These are phyloP conservation scores for Daedalea quercina DNA, from an alignment of 768 basidiomycete genomes.

Conservation along the genomic window DNA sequence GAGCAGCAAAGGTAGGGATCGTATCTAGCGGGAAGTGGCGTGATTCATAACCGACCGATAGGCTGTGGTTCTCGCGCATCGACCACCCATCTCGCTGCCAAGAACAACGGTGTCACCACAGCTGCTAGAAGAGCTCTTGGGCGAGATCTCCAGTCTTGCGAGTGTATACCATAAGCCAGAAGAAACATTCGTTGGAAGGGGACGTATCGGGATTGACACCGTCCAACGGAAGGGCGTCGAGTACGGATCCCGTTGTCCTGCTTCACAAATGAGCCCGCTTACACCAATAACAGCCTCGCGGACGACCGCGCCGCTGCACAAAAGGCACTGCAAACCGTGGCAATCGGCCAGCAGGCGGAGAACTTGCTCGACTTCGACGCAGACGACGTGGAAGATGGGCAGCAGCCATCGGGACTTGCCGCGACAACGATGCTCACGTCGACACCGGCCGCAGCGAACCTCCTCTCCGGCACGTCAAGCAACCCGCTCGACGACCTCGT, in stretches of 20 bases:
- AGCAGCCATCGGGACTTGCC: conserved; percentile 68
- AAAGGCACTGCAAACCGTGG: conserved; percentile 89
- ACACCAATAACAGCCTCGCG: conserved; percentile 30
- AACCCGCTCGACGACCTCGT: conserved; percentile 93
- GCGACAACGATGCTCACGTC: conserved; percentile 69
- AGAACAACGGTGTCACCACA: conserved; percentile 85
- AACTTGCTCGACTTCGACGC: conserved; percentile 82
- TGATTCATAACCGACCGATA: conserved; percentile 18
- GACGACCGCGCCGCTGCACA: conserved; percentile 72
- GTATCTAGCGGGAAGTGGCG: background rate
- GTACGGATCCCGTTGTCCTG: conserved; percentile 31
- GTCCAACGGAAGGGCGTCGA: conserved; percentile 58
- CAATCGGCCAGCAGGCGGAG: conserved; percentile 87
- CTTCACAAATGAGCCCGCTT: background rate
- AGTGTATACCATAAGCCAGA: conserved; percentile 98
- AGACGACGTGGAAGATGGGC: conserved; percentile 28
- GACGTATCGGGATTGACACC: conserved; percentile 79
- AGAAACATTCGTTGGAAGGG: conserved; percentile 92
- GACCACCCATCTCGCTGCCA: conserved; percentile 91
- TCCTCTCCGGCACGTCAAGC: conserved; percentile 71
- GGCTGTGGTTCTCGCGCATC: conserved; percentile 84
- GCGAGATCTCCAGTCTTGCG: conserved; percentile 83
- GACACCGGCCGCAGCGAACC: conserved; percentile 66
- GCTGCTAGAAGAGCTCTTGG: conserved; percentile 84
- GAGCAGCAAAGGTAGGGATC: conserved; percentile 79